These are phyloP conservation scores for Shiraia bambusicola DNA, from an alignment of 2,329 filamentous ascomycete species.

Conservation along the genomic window DNA sequence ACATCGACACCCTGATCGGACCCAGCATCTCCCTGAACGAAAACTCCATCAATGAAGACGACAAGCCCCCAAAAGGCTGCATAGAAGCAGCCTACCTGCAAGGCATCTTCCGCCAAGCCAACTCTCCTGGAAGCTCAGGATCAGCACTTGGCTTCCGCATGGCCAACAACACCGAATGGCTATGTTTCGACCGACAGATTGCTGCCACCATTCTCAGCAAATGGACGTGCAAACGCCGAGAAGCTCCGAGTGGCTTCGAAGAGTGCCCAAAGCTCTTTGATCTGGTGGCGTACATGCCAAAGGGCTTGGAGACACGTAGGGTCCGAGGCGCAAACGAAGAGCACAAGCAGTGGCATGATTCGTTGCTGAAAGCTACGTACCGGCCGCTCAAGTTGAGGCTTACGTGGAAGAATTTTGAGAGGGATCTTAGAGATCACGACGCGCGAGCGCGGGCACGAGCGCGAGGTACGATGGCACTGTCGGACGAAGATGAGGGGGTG, in stretches of 20 bases:
- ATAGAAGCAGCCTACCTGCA: conserved; percentile 25
- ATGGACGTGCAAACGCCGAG: background rate
- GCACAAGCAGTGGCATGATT: conserved; percentile 21
- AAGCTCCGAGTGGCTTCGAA: background rate
- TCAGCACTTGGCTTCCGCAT: conserved; percentile 25
- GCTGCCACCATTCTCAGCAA: conserved; percentile 3
- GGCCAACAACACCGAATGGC: conserved; percentile 20
- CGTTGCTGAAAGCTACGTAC: conserved; percentile 31
- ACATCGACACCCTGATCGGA: conserved; percentile 11
- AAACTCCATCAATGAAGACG: conserved; percentile 9
- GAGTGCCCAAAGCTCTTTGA: conserved; percentile 19
- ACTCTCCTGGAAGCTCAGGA: conserved; percentile 2
- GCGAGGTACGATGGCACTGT: no score
- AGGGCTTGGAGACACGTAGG: conserved; percentile 6
- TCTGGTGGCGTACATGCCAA: conserved; percentile 16
- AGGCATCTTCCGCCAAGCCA: conserved; percentile 8
- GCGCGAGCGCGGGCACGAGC: no score
- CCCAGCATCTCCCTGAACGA: conserved; percentile 10
- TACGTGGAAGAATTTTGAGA: conserved; percentile 12
- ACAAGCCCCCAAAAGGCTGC: conserved; percentile 15
- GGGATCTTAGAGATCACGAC: conserved; percentile 1
- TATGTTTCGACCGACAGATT: conserved; percentile 19
- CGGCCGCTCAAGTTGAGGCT: conserved; percentile 30
- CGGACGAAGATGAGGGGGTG: no score
- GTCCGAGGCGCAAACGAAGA: conserved; percentile 15